Base-by-base conservation (phyloP, 2,329 filamentous ascomycete genomes). In the Claviceps sp. region DNA sequence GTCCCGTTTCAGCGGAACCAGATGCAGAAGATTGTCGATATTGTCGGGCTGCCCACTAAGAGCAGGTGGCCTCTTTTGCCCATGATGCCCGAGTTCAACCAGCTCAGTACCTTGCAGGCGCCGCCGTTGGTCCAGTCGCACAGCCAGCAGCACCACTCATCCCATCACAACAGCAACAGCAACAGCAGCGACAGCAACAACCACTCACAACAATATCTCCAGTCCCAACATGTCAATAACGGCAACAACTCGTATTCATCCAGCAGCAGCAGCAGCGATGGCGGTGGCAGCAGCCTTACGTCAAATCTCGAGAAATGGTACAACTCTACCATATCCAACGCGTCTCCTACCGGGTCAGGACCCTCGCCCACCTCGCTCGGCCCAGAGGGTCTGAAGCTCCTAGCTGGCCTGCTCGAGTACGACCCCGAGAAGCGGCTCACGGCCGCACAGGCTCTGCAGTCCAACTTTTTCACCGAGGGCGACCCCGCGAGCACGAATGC, bases 1-100 rank as follows among this genome's bases (percentile, higher is more conserved):
- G 90, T 97, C 0, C 93, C 93, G 0, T 98, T 98, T 60, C 93
- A 98, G 68, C 81, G 90, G 14, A 96, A 96, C 62, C 93, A 98
- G 70, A 97, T 98, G 91, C 89, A 93, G 63, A 96, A 95, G 70
- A 98, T 98, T 60, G 88, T 95, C 40, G 93, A 98, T 63, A 89
- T 98, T 56, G 84, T 98, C 73, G 93, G 93, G 34, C 72, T 95
- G 58, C 93, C 93, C 0, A 88, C 80, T 6, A 91, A 91, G 61
- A 87, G 95, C 48, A 80, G 82, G 26, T 98, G 93, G 93, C 88
- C 90, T 0, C 76, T 91, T 30, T 72, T 98, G 2, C 73, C 81
- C 1, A 79, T 84, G 41, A 95, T 95, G 85, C 89, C 89, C 0
- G 93, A 98, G 68, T 95, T 87, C 62, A 70, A 70, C 40, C 86